Base-by-base conservation (phyloP, 768 basidiomycete species). In the Hygrophoropsis aurantiaca region DNA sequence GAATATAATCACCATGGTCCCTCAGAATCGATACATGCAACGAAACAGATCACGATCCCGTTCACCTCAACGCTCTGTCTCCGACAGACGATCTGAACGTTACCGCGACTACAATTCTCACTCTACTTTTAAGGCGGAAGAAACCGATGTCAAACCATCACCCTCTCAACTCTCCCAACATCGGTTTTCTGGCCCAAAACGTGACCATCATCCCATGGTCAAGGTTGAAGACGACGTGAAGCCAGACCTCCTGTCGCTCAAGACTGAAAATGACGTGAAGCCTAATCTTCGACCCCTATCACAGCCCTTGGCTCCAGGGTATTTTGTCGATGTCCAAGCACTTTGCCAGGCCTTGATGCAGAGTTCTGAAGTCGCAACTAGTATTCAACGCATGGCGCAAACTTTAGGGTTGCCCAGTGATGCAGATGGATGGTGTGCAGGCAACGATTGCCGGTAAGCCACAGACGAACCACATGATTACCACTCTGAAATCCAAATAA, bases 401-500 rank as follows among this genome's bases (percentile, higher is more conserved):
- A 51, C 56, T 6, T 42, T 80, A 36, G 58, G 51, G 19, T 46
- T 73, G 52, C 54, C 64, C 16, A 57, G 62, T 0, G 60, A 68
- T 25, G 62, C 58, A n/a, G 46, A 59, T 19, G 66, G 63, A 8
- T 70, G 70, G 53, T 79, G 77, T 58, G 77, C 78, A 8, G 79
- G 78, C 0, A 77, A 79, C 41, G 79, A 80, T 55, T 74, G 75
- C 26, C 65, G 66, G 79, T 79, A 53, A 58, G 77, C 59, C 8
- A 13, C 53, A 9, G 9, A 13, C 15, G 1, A 11, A 8, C 16
- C 7, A 16, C 37, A 10, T n/a, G n/a, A n/a, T n/a, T n/a, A n/a
- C n/a, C n/a, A n/a, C 27, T 13, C 27, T 30, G 27, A 13, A 30
- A 30, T 33, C 27, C 27, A 30, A 30, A 7, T 8, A 20, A 4